Evolutionary conservation across 306 rosid species (phyloP).

Genomic region (Fagus sylvatica): DNA sequence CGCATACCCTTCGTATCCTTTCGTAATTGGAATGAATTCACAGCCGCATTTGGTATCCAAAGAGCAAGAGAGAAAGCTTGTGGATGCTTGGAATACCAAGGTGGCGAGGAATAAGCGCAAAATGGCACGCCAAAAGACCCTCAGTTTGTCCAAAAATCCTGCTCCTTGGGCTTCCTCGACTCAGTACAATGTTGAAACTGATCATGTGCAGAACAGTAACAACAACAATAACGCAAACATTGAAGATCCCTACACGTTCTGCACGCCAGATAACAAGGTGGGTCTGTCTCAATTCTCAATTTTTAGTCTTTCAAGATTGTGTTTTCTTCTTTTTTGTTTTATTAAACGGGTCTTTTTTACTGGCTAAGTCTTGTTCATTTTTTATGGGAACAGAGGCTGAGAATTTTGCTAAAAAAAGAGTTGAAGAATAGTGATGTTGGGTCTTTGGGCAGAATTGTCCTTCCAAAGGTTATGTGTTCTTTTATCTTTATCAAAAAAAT

Average conservation of each 20-base stretch:
- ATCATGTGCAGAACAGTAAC: background rate
- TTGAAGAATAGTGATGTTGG: constrained; percentile 58
- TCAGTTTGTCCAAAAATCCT: constrained; percentile 7
- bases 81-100: constrained; percentile 31
- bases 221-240: too few species aligned
- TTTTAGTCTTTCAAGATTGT: background rate
- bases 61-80: constrained; percentile 12
- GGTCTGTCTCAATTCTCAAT: background rate
- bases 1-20: background rate
- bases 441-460: constrained; percentile 53
- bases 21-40: background rate
- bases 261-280: constrained; percentile 57
- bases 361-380: background rate
- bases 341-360: background rate
- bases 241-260: constrained; percentile 13
- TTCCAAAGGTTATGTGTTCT: constrained; percentile 63
- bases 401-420: constrained; percentile 44
- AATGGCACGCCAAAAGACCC: constrained; percentile 46
- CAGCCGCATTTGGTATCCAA: background rate
- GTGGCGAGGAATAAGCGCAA: constrained; percentile 41
- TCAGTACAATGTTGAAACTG: background rate
- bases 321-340: background rate
- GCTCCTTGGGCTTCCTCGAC: constrained; percentile 8
- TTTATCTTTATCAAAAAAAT: background rate
- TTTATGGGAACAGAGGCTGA: constrained; percentile 34